phyloP scores from a whole-genome alignment of 805 yeast species.

The Metschnikowia dekortorum region DNA sequence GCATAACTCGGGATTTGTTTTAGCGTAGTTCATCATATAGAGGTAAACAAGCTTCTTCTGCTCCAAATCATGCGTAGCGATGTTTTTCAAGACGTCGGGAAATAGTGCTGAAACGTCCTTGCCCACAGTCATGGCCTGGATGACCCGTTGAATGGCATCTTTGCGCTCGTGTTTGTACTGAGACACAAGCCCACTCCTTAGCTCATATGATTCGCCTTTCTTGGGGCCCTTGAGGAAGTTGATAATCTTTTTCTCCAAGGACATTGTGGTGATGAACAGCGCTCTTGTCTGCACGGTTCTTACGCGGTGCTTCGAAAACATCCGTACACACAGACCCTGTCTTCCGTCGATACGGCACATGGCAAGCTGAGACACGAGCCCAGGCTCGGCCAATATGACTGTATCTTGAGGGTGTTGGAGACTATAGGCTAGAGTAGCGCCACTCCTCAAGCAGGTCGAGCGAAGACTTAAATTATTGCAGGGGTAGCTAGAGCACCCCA shows the following conservation, averaged over 20 bases:
- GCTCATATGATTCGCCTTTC: constrained; percentile 82
- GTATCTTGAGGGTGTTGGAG: no score
- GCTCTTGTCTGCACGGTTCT: neutral
- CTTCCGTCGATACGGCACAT: no score
- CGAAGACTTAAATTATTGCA: no score
- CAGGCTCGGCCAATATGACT: neutral
- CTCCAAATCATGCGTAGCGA: constrained; percentile 94
- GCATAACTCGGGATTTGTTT: constrained; percentile 91
- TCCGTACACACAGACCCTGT: neutral
- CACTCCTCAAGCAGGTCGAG: no score
- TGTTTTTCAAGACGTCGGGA: constrained; percentile 93
- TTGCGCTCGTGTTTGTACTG: constrained; percentile 93
- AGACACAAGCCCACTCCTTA: constrained; percentile 85
- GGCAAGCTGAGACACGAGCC: no score
- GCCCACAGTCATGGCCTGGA: constrained; percentile 97
- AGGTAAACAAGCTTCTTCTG: constrained; percentile 94
- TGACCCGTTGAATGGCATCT: constrained; percentile 94
- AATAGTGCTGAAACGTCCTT: constrained; percentile 92
- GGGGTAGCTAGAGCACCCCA: no score
- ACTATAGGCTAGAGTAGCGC: no score
- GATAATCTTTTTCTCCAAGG: constrained; percentile 41
- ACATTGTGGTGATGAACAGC: constrained; percentile 19
- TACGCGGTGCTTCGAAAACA: neutral
- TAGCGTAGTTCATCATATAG: constrained; percentile 96
- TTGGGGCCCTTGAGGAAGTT: constrained; percentile 41